phyloP scores from a whole-genome alignment of 805 yeast species.

The Yarrowia bubula region DNA sequence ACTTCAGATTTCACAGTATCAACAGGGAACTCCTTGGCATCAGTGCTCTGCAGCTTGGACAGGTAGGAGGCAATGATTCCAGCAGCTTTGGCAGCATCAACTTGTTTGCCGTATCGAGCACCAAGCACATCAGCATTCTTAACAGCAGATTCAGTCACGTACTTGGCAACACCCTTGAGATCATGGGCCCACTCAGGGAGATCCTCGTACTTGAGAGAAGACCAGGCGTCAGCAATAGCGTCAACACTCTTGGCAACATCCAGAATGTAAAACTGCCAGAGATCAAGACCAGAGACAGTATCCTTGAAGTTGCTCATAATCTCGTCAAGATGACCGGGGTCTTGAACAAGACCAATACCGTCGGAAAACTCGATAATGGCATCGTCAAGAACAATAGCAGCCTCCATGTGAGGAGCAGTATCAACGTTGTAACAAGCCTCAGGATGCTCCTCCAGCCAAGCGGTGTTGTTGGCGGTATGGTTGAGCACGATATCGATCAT shows the following conservation, averaged over 20 bases:
- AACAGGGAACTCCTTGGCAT: conserved; percentile 30
- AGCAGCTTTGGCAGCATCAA: conserved; percentile 54
- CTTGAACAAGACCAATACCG: conserved; percentile 56
- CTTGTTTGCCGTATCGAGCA: conserved; percentile 53
- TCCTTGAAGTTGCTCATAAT: conserved; percentile 65
- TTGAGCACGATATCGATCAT: conserved; percentile 92
- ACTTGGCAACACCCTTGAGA: conserved; percentile 46
- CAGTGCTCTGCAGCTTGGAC: conserved; percentile 37
- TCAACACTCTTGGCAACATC: conserved; percentile 49
- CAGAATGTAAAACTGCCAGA: conserved; percentile 88
- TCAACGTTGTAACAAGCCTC: conserved; percentile 82
- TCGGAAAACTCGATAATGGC: conserved; percentile 64
- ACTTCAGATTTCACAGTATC: conserved; percentile 44
- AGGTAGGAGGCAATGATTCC: conserved; percentile 45
- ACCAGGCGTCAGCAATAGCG: conserved; percentile 35
- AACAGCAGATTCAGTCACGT: conserved; percentile 46
- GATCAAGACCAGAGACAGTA: conserved; percentile 62
- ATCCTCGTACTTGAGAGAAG: conserved; percentile 27
- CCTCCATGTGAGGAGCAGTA: conserved; percentile 83
- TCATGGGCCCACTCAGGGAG: conserved; percentile 36
- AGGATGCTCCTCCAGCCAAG: conserved; percentile 82
- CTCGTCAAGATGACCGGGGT: conserved; percentile 53
- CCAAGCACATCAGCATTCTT: conserved; percentile 45
- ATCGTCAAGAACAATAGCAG: conserved; percentile 83
- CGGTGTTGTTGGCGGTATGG: conserved; percentile 89